These are phyloP conservation scores for Wickerhamomyces pijperi DNA, from an alignment of 805 yeast genomes.

Conservation along the genomic window DNA sequence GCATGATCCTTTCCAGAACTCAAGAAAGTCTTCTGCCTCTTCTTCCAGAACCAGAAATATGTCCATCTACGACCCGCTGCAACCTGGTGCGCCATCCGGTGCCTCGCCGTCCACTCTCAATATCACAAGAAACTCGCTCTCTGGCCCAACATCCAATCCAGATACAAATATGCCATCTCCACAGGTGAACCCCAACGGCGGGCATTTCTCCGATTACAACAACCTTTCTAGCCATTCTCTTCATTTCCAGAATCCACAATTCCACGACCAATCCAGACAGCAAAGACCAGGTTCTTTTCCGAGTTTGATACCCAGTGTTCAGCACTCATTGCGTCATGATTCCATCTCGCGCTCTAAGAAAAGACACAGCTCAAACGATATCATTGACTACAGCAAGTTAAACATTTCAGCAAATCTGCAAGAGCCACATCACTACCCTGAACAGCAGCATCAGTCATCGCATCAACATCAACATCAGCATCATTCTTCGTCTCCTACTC, in stretches of 20 bases:
- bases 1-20: conserved; percentile 15
- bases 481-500: background rate
- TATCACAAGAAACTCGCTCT: conserved; percentile 8
- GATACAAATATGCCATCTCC: conserved; percentile 6
- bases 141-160: conserved; percentile 7
- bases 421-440: conserved; percentile 9
- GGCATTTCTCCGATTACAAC: conserved; percentile 15
- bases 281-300: conserved; percentile 17
- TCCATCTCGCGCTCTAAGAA: conserved; percentile 7
- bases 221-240: conserved; percentile 3
- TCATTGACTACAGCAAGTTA: conserved; percentile 5
- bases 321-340: conserved; percentile 8
- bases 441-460: conserved; percentile 4
- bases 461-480: conserved; percentile 1
- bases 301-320: conserved; percentile 10
- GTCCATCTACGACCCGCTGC: conserved; percentile 20
- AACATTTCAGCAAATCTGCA: conserved; percentile 14
- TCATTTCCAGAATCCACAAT: conserved; percentile 4
- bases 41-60: conserved; percentile 15
- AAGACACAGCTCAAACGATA: conserved; percentile 16
- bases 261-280: conserved; percentile 6
- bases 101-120: conserved; percentile 6
- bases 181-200: background rate
- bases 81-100: conserved; percentile 7
- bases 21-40: conserved; percentile 13